Conservation (phyloP, 768 basidiomycete species). For the Tephrocybe rancida region DNA sequence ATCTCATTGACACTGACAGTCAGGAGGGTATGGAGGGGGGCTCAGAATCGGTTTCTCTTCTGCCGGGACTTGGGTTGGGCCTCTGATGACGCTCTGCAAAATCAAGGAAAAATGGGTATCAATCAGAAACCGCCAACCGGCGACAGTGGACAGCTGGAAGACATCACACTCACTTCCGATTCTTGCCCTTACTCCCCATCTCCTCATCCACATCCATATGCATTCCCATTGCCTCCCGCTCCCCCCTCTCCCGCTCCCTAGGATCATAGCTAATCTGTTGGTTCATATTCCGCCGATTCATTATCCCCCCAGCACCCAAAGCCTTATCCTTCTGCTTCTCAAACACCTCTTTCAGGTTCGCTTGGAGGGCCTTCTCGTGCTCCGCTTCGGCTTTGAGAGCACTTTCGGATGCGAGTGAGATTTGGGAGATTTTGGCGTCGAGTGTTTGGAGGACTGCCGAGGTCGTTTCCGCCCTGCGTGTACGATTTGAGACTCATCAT, state of each 20-base stretch:
- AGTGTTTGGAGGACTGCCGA: conserved; percentile 71
- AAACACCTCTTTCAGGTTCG: conserved; percentile 58
- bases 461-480: conserved; percentile 70
- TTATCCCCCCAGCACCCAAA: conserved; percentile 28
- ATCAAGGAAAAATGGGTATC: not conserved
- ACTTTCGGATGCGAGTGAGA: conserved; percentile 45
- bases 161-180: conserved; percentile 68
- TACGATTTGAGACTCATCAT: conserved; percentile 2
- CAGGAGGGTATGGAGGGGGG: too few relatives aligned
- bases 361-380: conserved; percentile 57
- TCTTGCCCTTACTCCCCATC: conserved; percentile 51
- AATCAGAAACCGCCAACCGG: too few relatives aligned
- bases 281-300: conserved; percentile 21
- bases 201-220: conserved; percentile 74
- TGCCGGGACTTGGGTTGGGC: conserved; percentile 47
- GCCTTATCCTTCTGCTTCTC: conserved; percentile 66
- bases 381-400: conserved; percentile 46
- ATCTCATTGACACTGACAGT: too few relatives aligned
- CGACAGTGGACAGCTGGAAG: too few relatives aligned
- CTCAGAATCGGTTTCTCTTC: conserved; percentile 61
- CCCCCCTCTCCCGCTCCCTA: too few relatives aligned
- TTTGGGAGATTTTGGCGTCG: conserved; percentile 64
- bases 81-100: conserved; percentile 41
- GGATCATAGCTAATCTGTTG: too few relatives aligned
- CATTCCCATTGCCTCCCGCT: too few relatives aligned